Conservation (phyloP, 192 early-diverging fungal genomes). For the Thoreauomyces humboldtii region DNA sequence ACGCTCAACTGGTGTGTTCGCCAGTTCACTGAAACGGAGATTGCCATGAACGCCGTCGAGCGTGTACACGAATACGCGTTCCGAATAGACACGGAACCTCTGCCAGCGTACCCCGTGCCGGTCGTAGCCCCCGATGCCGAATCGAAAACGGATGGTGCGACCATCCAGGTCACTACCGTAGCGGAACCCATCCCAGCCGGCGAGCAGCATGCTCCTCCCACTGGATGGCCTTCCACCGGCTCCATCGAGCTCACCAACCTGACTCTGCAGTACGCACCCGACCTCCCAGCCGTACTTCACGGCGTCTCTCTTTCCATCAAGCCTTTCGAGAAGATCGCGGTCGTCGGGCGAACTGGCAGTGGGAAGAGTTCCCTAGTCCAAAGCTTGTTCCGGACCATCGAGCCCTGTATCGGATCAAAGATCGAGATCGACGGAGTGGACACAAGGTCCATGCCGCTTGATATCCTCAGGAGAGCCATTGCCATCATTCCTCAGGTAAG, state of each 20-base stretch:
- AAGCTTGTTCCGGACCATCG: conserved; percentile 40
- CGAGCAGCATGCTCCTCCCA: conserved; percentile 16
- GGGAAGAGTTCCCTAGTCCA: conserved; percentile 45
- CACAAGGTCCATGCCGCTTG: conserved; percentile 40
- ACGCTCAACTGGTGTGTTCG: conserved; percentile 80
- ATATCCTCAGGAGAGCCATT: conserved; percentile 29
- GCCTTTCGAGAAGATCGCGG: conserved; percentile 47
- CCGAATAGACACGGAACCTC: conserved; percentile 41
- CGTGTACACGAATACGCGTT: conserved; percentile 47
- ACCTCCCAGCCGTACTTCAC: conserved; percentile 48
- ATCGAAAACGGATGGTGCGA: not conserved
- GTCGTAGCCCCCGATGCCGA: no score
- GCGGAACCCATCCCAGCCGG: not conserved
- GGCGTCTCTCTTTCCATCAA: conserved; percentile 37
- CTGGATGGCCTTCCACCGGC: conserved; percentile 48
- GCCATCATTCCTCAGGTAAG: conserved; percentile 53
- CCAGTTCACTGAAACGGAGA: conserved; percentile 64
- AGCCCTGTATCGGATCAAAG: conserved; percentile 47
- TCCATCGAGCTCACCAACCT: conserved; percentile 45
- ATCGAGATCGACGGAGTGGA: conserved; percentile 71
- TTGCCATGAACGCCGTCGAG: conserved; percentile 58
- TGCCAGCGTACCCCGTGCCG: conserved; percentile 9
- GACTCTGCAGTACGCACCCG: conserved; percentile 43
- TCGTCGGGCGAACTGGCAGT: conserved; percentile 52
- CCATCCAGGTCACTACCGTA: not conserved